Percentiles rank a stretch among this genome's conserved stretches.
These are phyloP conservation scores for Babesia ovata DNA, from an alignment of 169 alveolate species.

Conservation along the genomic window DNA sequence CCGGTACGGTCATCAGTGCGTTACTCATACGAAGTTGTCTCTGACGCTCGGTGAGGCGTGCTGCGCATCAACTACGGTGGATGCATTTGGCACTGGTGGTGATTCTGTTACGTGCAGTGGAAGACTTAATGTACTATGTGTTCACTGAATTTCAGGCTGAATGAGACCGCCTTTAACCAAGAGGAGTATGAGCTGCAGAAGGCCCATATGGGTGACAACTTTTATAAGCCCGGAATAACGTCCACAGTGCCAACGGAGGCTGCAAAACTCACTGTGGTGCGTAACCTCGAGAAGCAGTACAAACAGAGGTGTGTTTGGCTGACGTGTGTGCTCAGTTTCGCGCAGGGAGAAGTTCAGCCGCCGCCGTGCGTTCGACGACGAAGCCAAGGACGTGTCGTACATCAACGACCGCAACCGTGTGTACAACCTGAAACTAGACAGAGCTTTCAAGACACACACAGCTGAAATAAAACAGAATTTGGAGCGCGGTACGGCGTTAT, in stretches of 20 bases:
- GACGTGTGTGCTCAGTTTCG: slow-evolving; percentile 70
- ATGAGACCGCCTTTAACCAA: slow-evolving; percentile 56
- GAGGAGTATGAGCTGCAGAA: slow-evolving; percentile 71
- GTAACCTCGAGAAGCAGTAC: slow-evolving; percentile 63
- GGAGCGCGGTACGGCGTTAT: slow-evolving; percentile 90
- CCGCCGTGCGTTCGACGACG: slow-evolving; percentile 82
- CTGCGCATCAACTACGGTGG: no score
- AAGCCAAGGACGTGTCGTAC: slow-evolving; percentile 85
- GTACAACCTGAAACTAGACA: slow-evolving; percentile 85
- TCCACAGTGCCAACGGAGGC: slow-evolving; percentile 63
- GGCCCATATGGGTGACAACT: slow-evolving; percentile 74
- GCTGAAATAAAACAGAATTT: slow-evolving; percentile 85
- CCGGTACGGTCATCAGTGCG: no score
- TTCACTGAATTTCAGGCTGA: slow-evolving; percentile 23
- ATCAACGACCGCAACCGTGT: slow-evolving; percentile 87
- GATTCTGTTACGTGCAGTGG: no score
- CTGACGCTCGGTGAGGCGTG: no score
- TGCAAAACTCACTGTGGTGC: slow-evolving; percentile 57
- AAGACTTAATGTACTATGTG: neutral
- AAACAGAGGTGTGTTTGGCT: slow-evolving; percentile 61
- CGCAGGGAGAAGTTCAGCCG: slow-evolving; percentile 80
- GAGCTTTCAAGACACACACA: slow-evolving; percentile 84
- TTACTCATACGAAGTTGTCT: no score
- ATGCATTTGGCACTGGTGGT: no score
- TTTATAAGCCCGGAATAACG: slow-evolving; percentile 68